These are phyloP conservation scores for Porogramme epimiltina DNA, from an alignment of 1,284 basidiomycete genomes.

Conservation along the genomic window DNA sequence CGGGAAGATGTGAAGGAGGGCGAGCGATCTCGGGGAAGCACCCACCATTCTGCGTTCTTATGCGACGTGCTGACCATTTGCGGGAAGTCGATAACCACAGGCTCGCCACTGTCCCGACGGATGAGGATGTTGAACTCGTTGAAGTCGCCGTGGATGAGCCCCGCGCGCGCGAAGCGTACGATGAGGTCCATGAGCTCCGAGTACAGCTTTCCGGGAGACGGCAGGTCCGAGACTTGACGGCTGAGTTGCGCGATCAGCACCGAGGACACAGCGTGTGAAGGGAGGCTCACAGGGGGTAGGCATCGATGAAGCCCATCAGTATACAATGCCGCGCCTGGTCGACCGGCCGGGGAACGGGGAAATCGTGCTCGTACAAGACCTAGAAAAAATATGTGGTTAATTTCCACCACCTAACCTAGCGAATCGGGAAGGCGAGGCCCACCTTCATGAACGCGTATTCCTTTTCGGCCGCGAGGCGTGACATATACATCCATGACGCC, in stretches of 20 bases:
- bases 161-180: constrained; percentile 89
- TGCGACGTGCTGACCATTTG: constrained; percentile 99
- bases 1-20: neutral
- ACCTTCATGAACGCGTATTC: constrained; percentile 99
- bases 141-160: constrained; percentile 98
- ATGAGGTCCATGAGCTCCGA: constrained; percentile 95
- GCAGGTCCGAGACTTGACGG: constrained; percentile 85
- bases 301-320: constrained; percentile 95
- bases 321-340: constrained; percentile 96
- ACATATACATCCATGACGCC: constrained; percentile 99
- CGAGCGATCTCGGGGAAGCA: neutral
- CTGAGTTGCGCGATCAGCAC: constrained; percentile 41
- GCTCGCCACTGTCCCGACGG: constrained; percentile 76
- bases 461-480: constrained; percentile 92
- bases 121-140: constrained; percentile 99
- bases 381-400: constrained; percentile 38
- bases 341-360: constrained; percentile 92
- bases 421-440: neutral
- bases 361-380: constrained; percentile 92
- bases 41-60: constrained; percentile 94
- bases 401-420: too few species aligned
- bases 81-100: constrained; percentile 97
- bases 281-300: constrained; percentile 83
- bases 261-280: neutral
- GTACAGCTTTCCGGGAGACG: constrained; percentile 88